Evolutionary conservation across 1,284 basidiomycete species (phyloP).

Genomic region (Spongispora temasekensis): DNA sequence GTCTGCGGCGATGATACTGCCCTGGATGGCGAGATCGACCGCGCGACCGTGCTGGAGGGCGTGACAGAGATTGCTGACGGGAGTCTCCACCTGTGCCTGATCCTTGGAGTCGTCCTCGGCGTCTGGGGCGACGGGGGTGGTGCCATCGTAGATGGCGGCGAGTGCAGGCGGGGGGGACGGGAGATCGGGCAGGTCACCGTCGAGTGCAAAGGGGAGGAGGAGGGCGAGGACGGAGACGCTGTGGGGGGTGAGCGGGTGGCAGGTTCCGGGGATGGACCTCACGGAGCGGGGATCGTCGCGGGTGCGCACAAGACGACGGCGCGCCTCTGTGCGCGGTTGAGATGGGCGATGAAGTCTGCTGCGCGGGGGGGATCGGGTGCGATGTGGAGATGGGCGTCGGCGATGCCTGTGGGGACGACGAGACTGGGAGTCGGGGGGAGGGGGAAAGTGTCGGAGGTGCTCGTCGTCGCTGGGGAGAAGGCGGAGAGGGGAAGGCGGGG

Average conservation of each 20-base stretch:
- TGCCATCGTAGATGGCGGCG: slow-evolving; percentile 53
- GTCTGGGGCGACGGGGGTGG: slow-evolving; percentile 42
- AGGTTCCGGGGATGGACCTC: slow-evolving; percentile 8
- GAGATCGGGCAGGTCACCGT: slow-evolving; percentile 44
- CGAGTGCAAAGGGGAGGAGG: slow-evolving; percentile 57
- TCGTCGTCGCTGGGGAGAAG: slow-evolving; percentile 71
- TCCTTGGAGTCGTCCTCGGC: slow-evolving; percentile 16
- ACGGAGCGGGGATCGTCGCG: slow-evolving; percentile 21
- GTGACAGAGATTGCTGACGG: slow-evolving; percentile 52
- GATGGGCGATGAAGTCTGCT: slow-evolving; percentile 41
- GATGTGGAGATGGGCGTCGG: slow-evolving; percentile 61
- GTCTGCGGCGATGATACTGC: slow-evolving; percentile 50
- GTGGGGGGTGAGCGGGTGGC: slow-evolving; percentile 33
- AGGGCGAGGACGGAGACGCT: slow-evolving; percentile 51
- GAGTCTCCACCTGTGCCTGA: slow-evolving; percentile 14
- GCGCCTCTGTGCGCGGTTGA: slow-evolving; percentile 37
- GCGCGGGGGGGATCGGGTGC: slow-evolving; percentile 35
- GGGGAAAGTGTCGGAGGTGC: slow-evolving; percentile 65
- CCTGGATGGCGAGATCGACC: slow-evolving; percentile 69
- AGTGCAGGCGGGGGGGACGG: slow-evolving; percentile 50
- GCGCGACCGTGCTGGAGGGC: slow-evolving; percentile 61
- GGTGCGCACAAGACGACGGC: slow-evolving; percentile 37
- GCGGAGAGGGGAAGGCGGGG: slow-evolving; percentile 72
- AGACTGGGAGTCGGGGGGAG: slow-evolving; percentile 67
- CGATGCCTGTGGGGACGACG: slow-evolving; percentile 59